Evolutionary conservation across 2,329 filamentous ascomycete genomes (phyloP).

Genomic region (Paradendryphiella salina): DNA sequence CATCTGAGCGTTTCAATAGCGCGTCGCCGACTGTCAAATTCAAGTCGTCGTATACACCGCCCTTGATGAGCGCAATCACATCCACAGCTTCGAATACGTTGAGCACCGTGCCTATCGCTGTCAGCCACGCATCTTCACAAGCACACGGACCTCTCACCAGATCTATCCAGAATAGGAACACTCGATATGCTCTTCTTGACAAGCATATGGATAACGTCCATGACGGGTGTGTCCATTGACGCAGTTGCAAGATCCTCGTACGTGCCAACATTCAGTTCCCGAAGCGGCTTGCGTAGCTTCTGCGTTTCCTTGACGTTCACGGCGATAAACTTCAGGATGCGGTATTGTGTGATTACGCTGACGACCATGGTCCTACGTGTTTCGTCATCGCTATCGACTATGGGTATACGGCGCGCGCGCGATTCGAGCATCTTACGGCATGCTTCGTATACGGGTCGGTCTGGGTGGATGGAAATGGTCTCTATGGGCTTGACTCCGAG

Average conservation of each 20-base stretch:
- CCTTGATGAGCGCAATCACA: slow-evolving; percentile 94
- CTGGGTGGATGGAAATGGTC: slow-evolving; percentile 92
- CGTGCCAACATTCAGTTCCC: slow-evolving; percentile 81
- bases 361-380: slow-evolving; percentile 90
- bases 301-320: slow-evolving; percentile 92
- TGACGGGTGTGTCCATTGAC: slow-evolving; percentile 84
- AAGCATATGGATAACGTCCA: slow-evolving; percentile 92
- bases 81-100: slow-evolving; percentile 99
- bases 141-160: slow-evolving; percentile 52
- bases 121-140: slow-evolving; percentile 6
- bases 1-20: slow-evolving; percentile 78
- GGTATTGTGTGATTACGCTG: slow-evolving; percentile 96
- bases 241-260: slow-evolving; percentile 81
- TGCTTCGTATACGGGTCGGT: slow-evolving; percentile 89
- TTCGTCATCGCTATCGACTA: slow-evolving; percentile 93
- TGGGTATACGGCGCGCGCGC: slow-evolving; percentile 86
- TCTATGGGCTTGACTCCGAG: slow-evolving; percentile 90
- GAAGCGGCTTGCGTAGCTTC: slow-evolving; percentile 81
- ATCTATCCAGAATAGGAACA: slow-evolving; percentile 84
- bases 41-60: slow-evolving; percentile 88
- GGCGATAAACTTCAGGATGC: slow-evolving; percentile 97
- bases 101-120: slow-evolving; percentile 65
- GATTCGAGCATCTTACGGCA: slow-evolving; percentile 93
- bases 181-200: slow-evolving; percentile 93
- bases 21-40: slow-evolving; percentile 86